These are phyloP conservation scores for Phoma herbarum DNA, from an alignment of 2,329 filamentous ascomycete species.

Conservation along the genomic window DNA sequence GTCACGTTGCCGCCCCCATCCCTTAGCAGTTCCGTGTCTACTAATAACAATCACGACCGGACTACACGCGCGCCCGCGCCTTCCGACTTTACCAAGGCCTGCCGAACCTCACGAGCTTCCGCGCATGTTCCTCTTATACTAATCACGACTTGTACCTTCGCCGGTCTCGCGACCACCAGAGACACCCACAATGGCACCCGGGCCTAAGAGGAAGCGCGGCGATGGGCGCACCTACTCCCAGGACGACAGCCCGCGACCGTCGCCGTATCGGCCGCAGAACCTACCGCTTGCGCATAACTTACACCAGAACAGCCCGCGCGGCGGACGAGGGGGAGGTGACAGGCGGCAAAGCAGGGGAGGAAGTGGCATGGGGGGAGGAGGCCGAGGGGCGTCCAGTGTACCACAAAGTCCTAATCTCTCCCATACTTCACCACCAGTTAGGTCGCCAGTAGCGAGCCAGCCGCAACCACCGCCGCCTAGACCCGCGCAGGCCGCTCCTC, in stretches of 20 bases:
- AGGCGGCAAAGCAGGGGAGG: conserved; percentile 26
- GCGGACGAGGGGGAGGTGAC: conserved; percentile 39
- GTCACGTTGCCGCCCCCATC: conserved; percentile 23
- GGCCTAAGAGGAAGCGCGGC: conserved; percentile 65
- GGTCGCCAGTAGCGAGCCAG: conserved; percentile 40
- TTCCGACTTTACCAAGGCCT: background rate
- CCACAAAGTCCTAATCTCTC: conserved; percentile 43
- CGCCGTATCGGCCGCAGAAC: conserved; percentile 61
- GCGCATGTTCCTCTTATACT: conserved; percentile 43
- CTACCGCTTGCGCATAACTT: conserved; percentile 62
- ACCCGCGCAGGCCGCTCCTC: conserved; percentile 31
- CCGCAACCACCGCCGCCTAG: conserved; percentile 28
- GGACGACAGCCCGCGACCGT: conserved; percentile 56
- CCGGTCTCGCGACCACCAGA: conserved; percentile 41
- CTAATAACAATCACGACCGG: background rate
- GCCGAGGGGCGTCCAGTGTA: conserved; percentile 41
- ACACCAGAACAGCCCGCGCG: conserved; percentile 48
- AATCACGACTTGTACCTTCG: conserved; percentile 30
- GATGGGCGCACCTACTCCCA: conserved; percentile 55
- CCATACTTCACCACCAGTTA: conserved; percentile 44
- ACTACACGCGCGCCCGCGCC: background rate
- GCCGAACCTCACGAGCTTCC: conserved; percentile 18
- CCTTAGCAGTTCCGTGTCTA: conserved; percentile 13
- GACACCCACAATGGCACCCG: conserved; percentile 59
- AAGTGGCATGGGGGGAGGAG: conserved; percentile 35